Base-by-base conservation (phyloP, 2,329 filamentous ascomycete species). In the Ophiosphaerella herpotricha region DNA sequence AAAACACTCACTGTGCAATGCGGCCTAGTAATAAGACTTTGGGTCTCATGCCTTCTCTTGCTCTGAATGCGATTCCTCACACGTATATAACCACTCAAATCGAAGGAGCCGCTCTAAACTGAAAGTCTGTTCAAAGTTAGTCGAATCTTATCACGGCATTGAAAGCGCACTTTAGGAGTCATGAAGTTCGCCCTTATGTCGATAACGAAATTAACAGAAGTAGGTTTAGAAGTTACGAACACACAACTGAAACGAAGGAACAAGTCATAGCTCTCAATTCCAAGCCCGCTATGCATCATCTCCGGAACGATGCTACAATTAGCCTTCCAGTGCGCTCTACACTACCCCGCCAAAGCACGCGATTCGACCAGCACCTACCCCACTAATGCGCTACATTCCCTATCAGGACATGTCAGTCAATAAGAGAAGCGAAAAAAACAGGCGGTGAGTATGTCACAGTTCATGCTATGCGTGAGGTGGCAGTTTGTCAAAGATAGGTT, bases 1-100 rank as follows among this genome's bases (percentile, higher is more conserved):
- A 14, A 11, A 32, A 29, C 43, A 79, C 83, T 61, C 74, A 88
- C 86, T 86, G 82, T 48, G 82, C 79, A 55, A 90, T 84, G 33
- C 77, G 64, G 40, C 87, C 86, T 13, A 90, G 75, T 36, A 86
- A 78, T 7, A 89, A 78, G 41, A 86, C 80, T 63, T 84, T 86
- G 34, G 82, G 80, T 61, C 79, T 83, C 49, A 52, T 52, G 32
- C 48, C 47, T 43, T 37, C 38, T 45, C 37, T 26, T 21, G 50
- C 55, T 71, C 12, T 31, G 31, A 18, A 16, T 35, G 16, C 40
- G 21, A 7, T 34, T 31, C 31, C 41, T 26, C 14, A 31, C 16
- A 18, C 46, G 31, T 41, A 40, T 26, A 21, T 12, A 37, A 8
- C 24, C 40, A 41, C 26, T 33, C 42, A 34, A 39, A 31, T 36